Base-by-base conservation (phyloP, 352 stramenopile genomes). In the Pythium diclinum region DNA sequence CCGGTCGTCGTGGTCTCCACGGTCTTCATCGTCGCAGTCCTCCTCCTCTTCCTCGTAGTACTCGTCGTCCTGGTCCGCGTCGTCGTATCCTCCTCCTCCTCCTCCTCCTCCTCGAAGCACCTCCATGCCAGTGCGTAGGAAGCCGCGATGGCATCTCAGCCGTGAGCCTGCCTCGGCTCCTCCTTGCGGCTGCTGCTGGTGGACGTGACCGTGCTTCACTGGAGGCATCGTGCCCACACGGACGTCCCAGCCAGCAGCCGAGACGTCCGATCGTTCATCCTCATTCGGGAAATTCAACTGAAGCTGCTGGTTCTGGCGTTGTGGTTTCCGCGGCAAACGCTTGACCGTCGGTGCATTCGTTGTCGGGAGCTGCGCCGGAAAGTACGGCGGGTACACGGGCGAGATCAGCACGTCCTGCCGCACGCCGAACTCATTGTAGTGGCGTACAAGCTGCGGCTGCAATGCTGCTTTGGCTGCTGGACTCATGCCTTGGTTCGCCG, bases 381-480 rank as follows among this genome's bases (percentile, higher is more conserved):
- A 89, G 47, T 73, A 88, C 11, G 80, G 79, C 11, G 83, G 74
- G 16, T 79, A 82, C 7, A 76, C 67, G 1, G 83, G 74, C 1
- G 83, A 89, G 19, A 89, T 54, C 6, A 89, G 73, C 13, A 91
- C 72, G 53, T 82, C 72, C 42, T 91, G 80, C 1, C 65, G 72
- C 9, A 44, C 77, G 7, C 83, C 83, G 46, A 89, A 89, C 59
- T 89, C 80, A 64, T 91, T 91, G 59, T 84, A 74, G 30, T 89
- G 80, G 30, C 74, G 76, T 21, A 89, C 66, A 14, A 91, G 76
- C 32, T 87, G 75, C 8, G 76, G 60, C 17, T 56, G 58, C 30
- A 36, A 30, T 1, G 36, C 48, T 13, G 28, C n/a, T 2, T 25
- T 13, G 23, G 17, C n/a, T 0, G 51, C 34, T 30, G 48, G 47